These are phyloP conservation scores for Allium fistulosum DNA, from an alignment of 106 monocot species.

Conservation along the genomic window DNA sequence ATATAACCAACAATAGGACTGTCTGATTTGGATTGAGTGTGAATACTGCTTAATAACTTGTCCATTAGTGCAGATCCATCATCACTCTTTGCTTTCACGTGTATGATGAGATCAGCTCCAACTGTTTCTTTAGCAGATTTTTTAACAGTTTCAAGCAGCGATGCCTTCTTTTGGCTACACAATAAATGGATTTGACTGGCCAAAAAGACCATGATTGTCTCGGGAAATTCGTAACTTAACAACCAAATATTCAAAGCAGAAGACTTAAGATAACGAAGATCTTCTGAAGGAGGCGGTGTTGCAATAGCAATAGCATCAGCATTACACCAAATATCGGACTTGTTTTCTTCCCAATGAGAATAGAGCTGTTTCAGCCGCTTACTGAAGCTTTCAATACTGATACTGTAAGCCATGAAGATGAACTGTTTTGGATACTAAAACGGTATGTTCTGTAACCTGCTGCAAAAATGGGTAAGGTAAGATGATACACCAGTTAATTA, in stretches of 20 bases:
- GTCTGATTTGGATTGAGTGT: slow-evolving; percentile 35
- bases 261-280: slow-evolving; percentile 85
- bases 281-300: slow-evolving; percentile 85
- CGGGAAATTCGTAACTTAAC: slow-evolving; percentile 92
- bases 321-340: slow-evolving; percentile 47
- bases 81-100: slow-evolving; percentile 74
- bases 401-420: slow-evolving; percentile 28
- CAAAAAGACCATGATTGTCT: slow-evolving; percentile 95
- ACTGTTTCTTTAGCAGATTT: slow-evolving; percentile 62
- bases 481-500: too few species aligned
- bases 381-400: slow-evolving; percentile 58
- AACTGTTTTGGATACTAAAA: too few species aligned
- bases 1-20: slow-evolving; percentile 61
- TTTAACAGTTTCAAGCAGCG: slow-evolving; percentile 60
- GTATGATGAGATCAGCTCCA: slow-evolving; percentile 62
- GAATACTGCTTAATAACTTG: slow-evolving; percentile 37
- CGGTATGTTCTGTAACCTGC: too few species aligned
- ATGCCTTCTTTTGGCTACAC: slow-evolving; percentile 84
- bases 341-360: slow-evolving; percentile 63
- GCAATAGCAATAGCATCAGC: slow-evolving; percentile 64
- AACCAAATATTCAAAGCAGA: slow-evolving; percentile 91
- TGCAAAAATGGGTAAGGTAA: too few species aligned
- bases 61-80: slow-evolving; percentile 65
- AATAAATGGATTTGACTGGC: slow-evolving; percentile 81
- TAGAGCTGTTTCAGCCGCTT: slow-evolving; percentile 70